Evolutionary conservation across 2,329 filamentous ascomycete genomes (phyloP).

Genomic region (Penicillium concentricum): DNA sequence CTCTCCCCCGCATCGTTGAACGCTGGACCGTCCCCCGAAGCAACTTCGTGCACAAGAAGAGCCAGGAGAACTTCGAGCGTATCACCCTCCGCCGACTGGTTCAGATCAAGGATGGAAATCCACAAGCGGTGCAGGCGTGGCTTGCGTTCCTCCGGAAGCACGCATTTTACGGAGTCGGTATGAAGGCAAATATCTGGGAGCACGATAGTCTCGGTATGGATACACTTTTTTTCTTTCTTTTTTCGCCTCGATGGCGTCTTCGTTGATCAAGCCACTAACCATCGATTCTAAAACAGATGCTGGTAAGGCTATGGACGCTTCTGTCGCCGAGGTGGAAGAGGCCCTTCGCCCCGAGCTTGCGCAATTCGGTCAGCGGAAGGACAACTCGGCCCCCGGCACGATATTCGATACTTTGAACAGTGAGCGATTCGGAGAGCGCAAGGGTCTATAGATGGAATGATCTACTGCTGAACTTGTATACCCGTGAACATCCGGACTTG

Average conservation of each 20-base stretch:
- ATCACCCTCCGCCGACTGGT: constrained; percentile 82
- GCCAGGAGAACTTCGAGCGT: constrained; percentile 95
- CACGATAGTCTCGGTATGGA: constrained; percentile 68
- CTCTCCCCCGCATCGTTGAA: constrained; percentile 81
- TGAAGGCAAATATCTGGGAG: constrained; percentile 98
- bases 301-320: constrained; percentile 41
- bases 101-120: constrained; percentile 87
- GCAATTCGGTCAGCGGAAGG: constrained; percentile 42
- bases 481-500: constrained; percentile 7
- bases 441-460: constrained; percentile 21
- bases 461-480: constrained; percentile 6
- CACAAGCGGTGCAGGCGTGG: constrained; percentile 88
- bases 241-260: not conserved
- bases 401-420: constrained; percentile 38
- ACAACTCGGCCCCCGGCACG: constrained; percentile 27
- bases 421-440: constrained; percentile 38
- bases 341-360: constrained; percentile 41
- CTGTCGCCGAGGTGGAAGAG: constrained; percentile 39
- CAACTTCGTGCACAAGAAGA: constrained; percentile 96
- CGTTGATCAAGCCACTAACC: constrained; percentile 8
- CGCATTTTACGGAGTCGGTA: constrained; percentile 91
- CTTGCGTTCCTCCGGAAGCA: constrained; percentile 88
- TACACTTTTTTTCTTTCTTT: not conserved
- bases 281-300: constrained; percentile 36
- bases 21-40: constrained; percentile 89